Evolutionary conservation across 139 green algal genomes (phyloP), one percentile per base, ranked within the genome.

Genomic region (Chlorella sp.): DNA sequence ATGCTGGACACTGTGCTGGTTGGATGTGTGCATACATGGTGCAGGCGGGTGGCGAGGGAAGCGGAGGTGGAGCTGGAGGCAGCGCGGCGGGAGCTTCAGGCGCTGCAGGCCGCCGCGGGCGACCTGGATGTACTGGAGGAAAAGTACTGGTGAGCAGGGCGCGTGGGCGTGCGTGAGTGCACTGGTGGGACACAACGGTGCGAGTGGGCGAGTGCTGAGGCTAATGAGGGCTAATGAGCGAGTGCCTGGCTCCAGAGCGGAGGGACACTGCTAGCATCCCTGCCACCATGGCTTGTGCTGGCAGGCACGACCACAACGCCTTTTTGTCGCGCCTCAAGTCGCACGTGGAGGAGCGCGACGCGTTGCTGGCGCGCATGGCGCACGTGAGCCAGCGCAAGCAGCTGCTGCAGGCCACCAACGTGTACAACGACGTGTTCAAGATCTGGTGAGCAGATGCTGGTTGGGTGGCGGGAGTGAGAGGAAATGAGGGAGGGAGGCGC

Each of bases 361-460:
- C 77, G 24, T 74, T 97, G 55, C 74, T 93, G 2, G 73, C 70
- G 1, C 79, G 82, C 55, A 90, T 88, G n/a, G 80, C 86, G 63
- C 69, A 76, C 3, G 74, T 75, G 2, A 65, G 49, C 27, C 77
- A 77, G 77, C 79, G 72, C 82, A 85, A 97, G 85, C 82, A 90
- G 69, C 69, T 87, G 59, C 82, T 97, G 35, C 80, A 83, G 34
- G 78, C 80, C 55, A 93, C 87, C n/a, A 94, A 91, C 67, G 90
- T 97, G 42, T 86, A 88, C 67, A 91, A 92, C 70, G 92, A 97
- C 55, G 84, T 89, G 0, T 98, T 98, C 67, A 86, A 91, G 69
- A 97, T 97, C 49, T 82, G 77, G 77, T 82, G 74, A 24, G 72
- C 27, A n/a, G n/a, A n/a, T n/a, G n/a, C n/a, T n/a, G n/a, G n/a